Percentiles rank a stretch among this genome's conserved stretches.
Conservation (phyloP, 169 alveolate species). For the Plasmodium gonderi region DNA sequence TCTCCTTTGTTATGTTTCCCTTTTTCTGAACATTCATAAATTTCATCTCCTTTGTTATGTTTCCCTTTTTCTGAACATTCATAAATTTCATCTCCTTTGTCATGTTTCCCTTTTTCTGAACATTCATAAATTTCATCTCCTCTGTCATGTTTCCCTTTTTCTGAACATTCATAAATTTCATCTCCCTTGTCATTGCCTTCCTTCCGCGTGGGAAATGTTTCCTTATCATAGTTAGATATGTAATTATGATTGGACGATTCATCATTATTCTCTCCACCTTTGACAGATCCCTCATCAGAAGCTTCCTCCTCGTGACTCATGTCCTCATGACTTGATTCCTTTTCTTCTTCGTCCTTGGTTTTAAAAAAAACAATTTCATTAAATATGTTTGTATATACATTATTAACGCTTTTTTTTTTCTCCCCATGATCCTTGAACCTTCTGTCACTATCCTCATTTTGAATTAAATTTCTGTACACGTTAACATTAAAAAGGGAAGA, state of each 20-base stretch:
- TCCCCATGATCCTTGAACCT: neutral
- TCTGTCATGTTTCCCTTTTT: too few relatives aligned
- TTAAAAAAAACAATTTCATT: conserved; percentile 61
- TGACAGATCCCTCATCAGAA: neutral
- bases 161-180: too few relatives aligned
- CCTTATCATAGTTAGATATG: neutral
- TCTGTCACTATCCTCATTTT: neutral
- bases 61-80: neutral
- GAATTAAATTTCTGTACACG: conserved; percentile 20
- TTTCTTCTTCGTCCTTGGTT: neutral
- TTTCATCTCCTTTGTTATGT: neutral
- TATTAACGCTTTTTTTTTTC: neutral
- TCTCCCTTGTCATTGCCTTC: too few relatives aligned
- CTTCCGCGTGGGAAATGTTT: too few relatives aligned
- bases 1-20: neutral
- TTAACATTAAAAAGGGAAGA: conserved; percentile 34
- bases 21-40: neutral
- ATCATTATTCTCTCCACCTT: neutral
- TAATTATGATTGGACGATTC: neutral
- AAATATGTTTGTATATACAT: conserved; percentile 34
- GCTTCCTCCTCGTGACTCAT: neutral
- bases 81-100: neutral
- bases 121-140: too few relatives aligned
- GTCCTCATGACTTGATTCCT: neutral
- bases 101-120: neutral